Evolutionary conservation across 2,329 filamentous ascomycete species (phyloP).

Genomic region (Microcyclospora tardicrescens): DNA sequence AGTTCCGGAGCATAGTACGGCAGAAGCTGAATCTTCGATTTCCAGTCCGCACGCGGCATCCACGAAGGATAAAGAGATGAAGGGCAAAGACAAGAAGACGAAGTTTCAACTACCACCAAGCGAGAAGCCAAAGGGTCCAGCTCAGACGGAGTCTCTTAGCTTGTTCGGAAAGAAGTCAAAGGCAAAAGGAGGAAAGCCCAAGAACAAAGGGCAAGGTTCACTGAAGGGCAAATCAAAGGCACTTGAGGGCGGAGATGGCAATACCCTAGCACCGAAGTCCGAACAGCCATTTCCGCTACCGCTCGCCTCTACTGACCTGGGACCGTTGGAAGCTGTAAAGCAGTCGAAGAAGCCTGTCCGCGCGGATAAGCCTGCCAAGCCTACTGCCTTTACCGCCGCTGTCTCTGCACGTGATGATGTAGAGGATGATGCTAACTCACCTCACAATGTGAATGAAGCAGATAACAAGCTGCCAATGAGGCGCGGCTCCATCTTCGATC

Average conservation of each 20-base stretch:
- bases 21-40: neutral
- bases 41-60: conserved; percentile 3
- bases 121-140: conserved; percentile 21
- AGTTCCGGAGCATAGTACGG: neutral
- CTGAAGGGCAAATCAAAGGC: conserved; percentile 9
- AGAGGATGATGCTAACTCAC: neutral
- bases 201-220: conserved; percentile 8
- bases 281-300: neutral
- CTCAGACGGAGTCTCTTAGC: conserved; percentile 24
- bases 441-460: too few species aligned
- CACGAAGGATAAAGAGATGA: conserved; percentile 3
- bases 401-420: too few species aligned
- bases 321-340: too few species aligned
- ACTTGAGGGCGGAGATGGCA: neutral
- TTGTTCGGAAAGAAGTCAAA: conserved; percentile 18
- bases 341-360: too few species aligned
- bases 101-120: neutral
- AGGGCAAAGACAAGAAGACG: conserved; percentile 1
- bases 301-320: neutral
- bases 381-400: too few species aligned
- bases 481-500: too few species aligned
- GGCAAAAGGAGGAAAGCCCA: conserved; percentile 2
- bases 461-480: too few species aligned
- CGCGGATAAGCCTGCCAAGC: too few species aligned
- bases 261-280: neutral